A percentile compares a stretch with the other conserved stretches of the same genome.
Evolutionary conservation across 2,329 filamentous ascomycete genomes (phyloP).

Genomic region (Pseudogymnoascus sp.): DNA sequence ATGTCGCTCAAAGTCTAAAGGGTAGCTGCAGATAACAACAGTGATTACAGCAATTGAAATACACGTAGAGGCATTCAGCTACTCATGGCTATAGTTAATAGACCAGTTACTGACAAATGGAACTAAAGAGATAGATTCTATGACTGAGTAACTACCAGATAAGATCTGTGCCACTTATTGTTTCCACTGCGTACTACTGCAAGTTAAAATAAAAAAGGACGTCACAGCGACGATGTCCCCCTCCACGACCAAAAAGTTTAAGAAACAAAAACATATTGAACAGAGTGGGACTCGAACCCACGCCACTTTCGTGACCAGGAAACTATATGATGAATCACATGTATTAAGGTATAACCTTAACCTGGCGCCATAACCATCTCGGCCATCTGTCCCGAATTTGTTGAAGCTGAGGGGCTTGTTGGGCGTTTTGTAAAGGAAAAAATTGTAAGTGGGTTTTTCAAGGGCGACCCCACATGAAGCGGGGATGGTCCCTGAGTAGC

Average conservation of each 20-base stretch:
- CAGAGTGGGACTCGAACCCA: slow-evolving; percentile 34
- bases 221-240: not conserved
- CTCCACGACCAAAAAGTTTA: not conserved
- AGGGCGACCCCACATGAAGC: not conserved
- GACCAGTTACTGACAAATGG: too few species aligned
- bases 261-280: slow-evolving; percentile 17
- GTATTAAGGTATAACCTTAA: slow-evolving; percentile 9
- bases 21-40: too few species aligned
- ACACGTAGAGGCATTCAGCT: too few species aligned
- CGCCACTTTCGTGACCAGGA: slow-evolving; percentile 32
- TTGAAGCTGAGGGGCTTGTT: slow-evolving; percentile 1
- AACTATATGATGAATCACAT: slow-evolving; percentile 12
- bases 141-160: too few species aligned
- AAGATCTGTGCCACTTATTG: too few species aligned
- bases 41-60: too few species aligned
- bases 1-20: too few species aligned
- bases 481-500: slow-evolving; percentile 1
- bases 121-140: too few species aligned
- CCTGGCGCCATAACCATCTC: slow-evolving; percentile 10
- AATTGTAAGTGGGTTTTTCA: not conserved
- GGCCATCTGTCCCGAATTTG: slow-evolving; percentile 9
- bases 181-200: too few species aligned
- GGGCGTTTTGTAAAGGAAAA: not conserved
- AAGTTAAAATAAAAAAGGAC: not conserved
- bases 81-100: too few species aligned